Conservation (phyloP, 768 basidiomycete species). For the Albatrellus ellisii region DNA sequence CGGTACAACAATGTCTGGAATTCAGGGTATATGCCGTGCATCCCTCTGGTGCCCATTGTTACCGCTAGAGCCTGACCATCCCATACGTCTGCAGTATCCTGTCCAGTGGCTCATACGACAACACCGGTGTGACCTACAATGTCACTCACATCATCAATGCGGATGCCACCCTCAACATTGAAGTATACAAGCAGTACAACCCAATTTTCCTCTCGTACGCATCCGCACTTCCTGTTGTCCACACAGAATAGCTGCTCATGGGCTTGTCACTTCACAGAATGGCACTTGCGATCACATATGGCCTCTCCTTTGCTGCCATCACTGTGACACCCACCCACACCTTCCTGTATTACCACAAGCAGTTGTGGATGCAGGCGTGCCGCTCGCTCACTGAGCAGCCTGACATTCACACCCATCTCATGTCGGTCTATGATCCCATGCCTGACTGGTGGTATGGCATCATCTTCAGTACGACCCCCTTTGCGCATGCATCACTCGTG, state of each 20-base stretch:
- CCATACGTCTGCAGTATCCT: slow-evolving; percentile 13
- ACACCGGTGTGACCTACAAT: slow-evolving; percentile 27
- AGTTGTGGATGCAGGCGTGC: slow-evolving; percentile 26
- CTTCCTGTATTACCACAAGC: slow-evolving; percentile 28
- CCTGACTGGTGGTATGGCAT: slow-evolving; percentile 36
- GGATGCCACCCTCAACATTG: slow-evolving; percentile 21
- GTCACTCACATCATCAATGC: slow-evolving; percentile 25
- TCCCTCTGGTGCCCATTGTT: slow-evolving; percentile 10
- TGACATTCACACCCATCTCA: slow-evolving; percentile 34
- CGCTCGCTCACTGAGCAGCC: slow-evolving; percentile 30
- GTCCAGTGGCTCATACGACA: slow-evolving; percentile 26
- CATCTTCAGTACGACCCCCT: slow-evolving; percentile 21
- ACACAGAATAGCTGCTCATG: neutral
- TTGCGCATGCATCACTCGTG: slow-evolving; percentile 15
- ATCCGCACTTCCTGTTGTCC: neutral
- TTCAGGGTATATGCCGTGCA: slow-evolving; percentile 19
- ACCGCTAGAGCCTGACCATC: neutral
- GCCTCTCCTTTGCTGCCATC: slow-evolving; percentile 27
- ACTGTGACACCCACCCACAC: slow-evolving; percentile 31
- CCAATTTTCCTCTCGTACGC: slow-evolving; percentile 25
- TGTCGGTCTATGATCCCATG: slow-evolving; percentile 22
- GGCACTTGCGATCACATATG: slow-evolving; percentile 49
- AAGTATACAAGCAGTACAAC: slow-evolving; percentile 26
- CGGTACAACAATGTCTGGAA: slow-evolving; percentile 23
- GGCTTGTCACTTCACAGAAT: slow-evolving; percentile 17